A percentile compares a stretch with the other conserved stretches of the same genome.
phyloP scores from a whole-genome alignment of 352 stramenopile genomes.

The Pythium rishiriense region DNA sequence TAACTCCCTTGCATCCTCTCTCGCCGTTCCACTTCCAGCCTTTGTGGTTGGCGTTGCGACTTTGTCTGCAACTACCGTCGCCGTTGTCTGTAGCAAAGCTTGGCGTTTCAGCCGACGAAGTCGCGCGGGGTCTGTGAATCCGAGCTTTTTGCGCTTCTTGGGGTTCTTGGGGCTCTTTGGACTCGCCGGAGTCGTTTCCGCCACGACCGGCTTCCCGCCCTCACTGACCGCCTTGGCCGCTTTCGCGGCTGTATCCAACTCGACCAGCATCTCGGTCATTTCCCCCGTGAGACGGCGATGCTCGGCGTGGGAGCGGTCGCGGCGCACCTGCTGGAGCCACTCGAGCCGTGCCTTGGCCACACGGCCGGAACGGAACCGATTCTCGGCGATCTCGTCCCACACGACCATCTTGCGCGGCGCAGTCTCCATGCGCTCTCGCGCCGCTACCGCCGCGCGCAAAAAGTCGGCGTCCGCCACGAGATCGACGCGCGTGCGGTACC shows the following conservation, averaged over 20 bases:
- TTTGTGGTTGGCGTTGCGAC: neutral
- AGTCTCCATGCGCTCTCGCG: constrained; percentile 2
- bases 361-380: constrained; percentile 3
- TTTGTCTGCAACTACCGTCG: neutral
- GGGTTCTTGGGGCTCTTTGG: neutral
- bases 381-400: constrained; percentile 10
- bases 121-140: neutral
- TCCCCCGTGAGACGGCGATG: neutral
- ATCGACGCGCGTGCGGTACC: neutral
- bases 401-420: constrained; percentile 5
- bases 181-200: neutral
- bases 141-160: constrained; percentile 2
- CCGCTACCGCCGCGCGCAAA: constrained; percentile 1
- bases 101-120: neutral
- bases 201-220: neutral
- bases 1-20: neutral
- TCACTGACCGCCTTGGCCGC: neutral
- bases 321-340: constrained; percentile 15
- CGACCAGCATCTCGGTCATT: neutral
- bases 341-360: neutral
- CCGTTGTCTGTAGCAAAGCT: neutral
- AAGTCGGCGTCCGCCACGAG: neutral
- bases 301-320: constrained; percentile 7
- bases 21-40: too few species aligned
- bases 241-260: neutral